phyloP scores from a whole-genome alignment of 148 eudicot genomes.

The Rhododendron molle region DNA sequence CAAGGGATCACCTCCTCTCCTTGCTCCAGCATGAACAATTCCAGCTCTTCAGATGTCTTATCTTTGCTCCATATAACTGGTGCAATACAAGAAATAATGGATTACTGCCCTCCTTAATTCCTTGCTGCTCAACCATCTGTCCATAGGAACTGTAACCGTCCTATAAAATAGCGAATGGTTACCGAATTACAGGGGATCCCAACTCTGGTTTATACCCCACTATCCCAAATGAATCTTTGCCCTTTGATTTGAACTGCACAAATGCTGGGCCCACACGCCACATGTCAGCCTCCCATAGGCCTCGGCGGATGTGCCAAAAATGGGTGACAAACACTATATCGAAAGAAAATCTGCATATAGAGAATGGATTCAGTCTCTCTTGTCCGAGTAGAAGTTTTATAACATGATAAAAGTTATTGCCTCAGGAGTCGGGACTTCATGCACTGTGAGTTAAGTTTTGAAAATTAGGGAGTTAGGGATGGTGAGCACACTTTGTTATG shows the following conservation, averaged over 20 bases:
- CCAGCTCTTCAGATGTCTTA: neutral
- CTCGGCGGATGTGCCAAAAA: too few species aligned
- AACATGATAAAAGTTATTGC: neutral
- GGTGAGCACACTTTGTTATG: neutral
- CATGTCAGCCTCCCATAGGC: too few species aligned
- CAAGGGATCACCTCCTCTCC: neutral
- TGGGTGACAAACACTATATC: too few species aligned
- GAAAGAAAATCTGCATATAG: neutral
- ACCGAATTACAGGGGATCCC: too few species aligned
- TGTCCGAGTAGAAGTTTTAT: neutral
- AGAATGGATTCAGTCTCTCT: neutral
- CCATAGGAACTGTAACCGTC: too few species aligned
- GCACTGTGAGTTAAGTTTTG: neutral
- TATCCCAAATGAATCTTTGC: too few species aligned
- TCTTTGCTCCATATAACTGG: neutral
- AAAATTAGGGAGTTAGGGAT: neutral
- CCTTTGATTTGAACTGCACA: too few species aligned
- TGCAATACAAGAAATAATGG: neutral
- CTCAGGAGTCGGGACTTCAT: neutral
- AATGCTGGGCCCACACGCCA: too few species aligned
- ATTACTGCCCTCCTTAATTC: neutral
- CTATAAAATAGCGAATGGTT: too few species aligned
- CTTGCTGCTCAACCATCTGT: too few species aligned
- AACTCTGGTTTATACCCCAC: too few species aligned
- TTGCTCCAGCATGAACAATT: neutral